Base-by-base conservation (phyloP, 805 yeast genomes). In the Helenozyma baotianmanensis region DNA sequence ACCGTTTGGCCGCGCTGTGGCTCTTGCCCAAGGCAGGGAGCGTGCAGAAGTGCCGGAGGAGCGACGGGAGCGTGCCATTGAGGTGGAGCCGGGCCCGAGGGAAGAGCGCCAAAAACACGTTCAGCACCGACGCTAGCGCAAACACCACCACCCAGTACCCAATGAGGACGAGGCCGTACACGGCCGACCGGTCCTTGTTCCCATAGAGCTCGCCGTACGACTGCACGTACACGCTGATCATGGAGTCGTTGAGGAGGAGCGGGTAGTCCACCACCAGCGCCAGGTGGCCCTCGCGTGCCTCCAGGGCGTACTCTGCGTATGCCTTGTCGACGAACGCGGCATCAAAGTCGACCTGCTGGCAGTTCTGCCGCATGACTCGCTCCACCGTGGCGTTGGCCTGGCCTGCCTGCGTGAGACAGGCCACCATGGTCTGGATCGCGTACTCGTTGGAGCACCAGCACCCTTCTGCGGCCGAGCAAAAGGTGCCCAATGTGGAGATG, bases 91-190 rank as follows among this genome's bases (percentile, higher is more conserved):
- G 25, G 10, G 27, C n/a, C 9, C 14, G 13, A 4, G 40, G 40
- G 18, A 37, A 26, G 14, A 29, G 9, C 4, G 9, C n/a, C 10
- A 30, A 21, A 10, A 25, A 16, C 40, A 36, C 33, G 17, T 37
- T 37, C 10, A 14, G 5, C 10, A 37, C 14, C 6, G 28, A 14
- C 1, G 38, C 41, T 10, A 16, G 5, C 7, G 21, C 8, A 11
- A 30, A 29, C 0, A 37, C 30, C 14, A 28, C n/a, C 9, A 21
- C 27, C 38, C 38, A 37, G 23, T 33, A 37, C 14, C 29, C 14
- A n/a, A 29, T 14, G 10, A 35, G 19, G 2, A 24, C 36, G 35
- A 10, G 40, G 1, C 57, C 58, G 28, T 46, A 58, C 31, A 42
- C 51, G 12, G 47, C 36, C 11, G 33, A 24, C 7, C 14, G 14